Base-by-base conservation (phyloP, 2,329 filamentous ascomycete genomes). In the Penicillium sp. region DNA sequence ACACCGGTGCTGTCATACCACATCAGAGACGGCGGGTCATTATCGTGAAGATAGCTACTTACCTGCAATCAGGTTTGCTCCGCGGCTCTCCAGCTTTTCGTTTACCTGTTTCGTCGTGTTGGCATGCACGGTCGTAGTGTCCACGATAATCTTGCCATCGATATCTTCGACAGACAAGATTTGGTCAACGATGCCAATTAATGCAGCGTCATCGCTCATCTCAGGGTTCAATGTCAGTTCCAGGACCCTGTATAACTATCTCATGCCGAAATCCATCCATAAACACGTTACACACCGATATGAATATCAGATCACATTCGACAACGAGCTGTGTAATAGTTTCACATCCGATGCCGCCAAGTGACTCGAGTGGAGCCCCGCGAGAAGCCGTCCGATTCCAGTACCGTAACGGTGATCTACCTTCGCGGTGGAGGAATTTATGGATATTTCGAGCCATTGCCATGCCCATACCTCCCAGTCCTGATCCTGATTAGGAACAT, bases 101-200 rank as follows among this genome's bases (percentile, higher is more conserved):
- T 33, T 19, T 16, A 40, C 37, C 11, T 43, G 19, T 41, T 44
- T 53, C 3, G 45, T 50, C 2, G 41, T 55, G 39, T 44, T 47
- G 5, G 52, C 41, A 37, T 55, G 50, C 5, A 55, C 50, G 10
- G 52, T 55, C 18, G 52, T 55, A 4, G 52, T 55, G 16, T 55
- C 52, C 33, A 53, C 41, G 14, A 55, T 36, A 27, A 46, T 18
- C 19, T 55, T 55, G 11, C 25, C 29, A 4, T 28, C 18, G 12
- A 55, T 39, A 36, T 53, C 31, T 14, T 38, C n/a, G n/a, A 34
- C 46, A 18, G 27, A 2, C n/a, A 49, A 33, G 12, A 45, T 25
- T 14, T 49, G 41, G 29, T 49, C 41, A 4, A 49, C 3, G 16
- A 49, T 45, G 4, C 9, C 7, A 25, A 34, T 28, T n/a, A 49